Percentiles rank a stretch among this genome's conserved stretches.
Evolutionary conservation across 208 protist species (phyloP).

Genomic region (Crithidia acanthocephali): DNA sequence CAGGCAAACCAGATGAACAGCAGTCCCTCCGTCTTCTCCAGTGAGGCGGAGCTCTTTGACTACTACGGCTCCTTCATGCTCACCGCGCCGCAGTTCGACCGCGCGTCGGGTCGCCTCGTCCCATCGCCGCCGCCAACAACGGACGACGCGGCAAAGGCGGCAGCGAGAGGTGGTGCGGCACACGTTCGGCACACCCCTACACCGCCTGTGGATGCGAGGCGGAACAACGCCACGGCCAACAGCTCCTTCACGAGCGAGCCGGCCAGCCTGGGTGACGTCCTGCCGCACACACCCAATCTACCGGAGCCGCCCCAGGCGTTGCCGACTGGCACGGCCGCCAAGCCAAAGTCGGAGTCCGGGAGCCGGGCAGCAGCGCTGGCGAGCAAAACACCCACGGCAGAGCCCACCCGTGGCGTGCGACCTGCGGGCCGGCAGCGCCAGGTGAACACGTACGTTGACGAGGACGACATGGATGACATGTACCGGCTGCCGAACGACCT

Average conservation of each 20-base stretch:
- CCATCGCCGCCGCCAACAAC: neutral
- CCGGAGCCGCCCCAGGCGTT: neutral
- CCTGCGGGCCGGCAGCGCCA: conserved; percentile 15
- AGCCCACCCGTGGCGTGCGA: neutral
- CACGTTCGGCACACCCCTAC: neutral
- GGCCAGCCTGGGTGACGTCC: neutral
- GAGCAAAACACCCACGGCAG: neutral
- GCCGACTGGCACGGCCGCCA: neutral
- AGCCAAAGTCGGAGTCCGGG: neutral
- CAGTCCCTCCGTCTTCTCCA: conserved; percentile 11
- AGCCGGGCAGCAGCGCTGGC: neutral
- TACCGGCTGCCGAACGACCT: conserved; percentile 12
- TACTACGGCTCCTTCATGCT: conserved; percentile 25
- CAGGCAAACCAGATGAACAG: neutral
- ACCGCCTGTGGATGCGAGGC: neutral
- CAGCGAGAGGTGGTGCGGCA: neutral
- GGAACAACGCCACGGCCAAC: neutral
- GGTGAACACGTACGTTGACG: conserved; percentile 27
- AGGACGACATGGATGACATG: conserved; percentile 36
- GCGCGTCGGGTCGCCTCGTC: neutral
- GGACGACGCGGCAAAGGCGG: neutral
- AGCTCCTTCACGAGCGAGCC: neutral
- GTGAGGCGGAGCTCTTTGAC: conserved; percentile 15
- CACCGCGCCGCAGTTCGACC: conserved; percentile 13
- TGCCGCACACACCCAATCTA: neutral